Percentiles rank a stretch among this genome's conserved stretches.
Conservation (phyloP, 2,329 filamentous ascomycete genomes). For the Diaporthe citri region DNA sequence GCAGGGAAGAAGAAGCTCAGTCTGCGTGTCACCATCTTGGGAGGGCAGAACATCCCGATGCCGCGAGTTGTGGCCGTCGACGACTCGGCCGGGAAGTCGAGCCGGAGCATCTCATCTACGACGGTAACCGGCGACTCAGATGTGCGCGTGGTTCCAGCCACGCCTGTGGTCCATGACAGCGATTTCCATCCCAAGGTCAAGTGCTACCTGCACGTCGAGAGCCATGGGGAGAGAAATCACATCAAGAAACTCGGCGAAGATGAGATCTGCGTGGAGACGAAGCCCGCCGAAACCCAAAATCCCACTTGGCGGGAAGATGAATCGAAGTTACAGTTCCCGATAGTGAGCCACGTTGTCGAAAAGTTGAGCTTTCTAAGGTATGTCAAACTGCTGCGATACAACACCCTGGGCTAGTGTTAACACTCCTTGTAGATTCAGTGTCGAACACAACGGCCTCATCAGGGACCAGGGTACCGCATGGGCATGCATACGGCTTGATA, state of each 20-base stretch:
- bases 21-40: conserved; percentile 79
- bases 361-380: conserved; percentile 80
- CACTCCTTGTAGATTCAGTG: conserved; percentile 59
- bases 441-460: conserved; percentile 61
- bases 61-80: conserved; percentile 58
- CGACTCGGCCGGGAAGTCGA: conserved; percentile 44
- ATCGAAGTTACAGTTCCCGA: conserved; percentile 68
- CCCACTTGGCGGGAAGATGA: conserved; percentile 71
- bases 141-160: conserved; percentile 44
- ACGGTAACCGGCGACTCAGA: conserved; percentile 45
- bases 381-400: not conserved
- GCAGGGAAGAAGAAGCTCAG: conserved; percentile 69
- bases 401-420: not conserved
- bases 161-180: conserved; percentile 61
- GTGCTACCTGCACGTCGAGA: conserved; percentile 85
- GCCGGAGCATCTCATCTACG: conserved; percentile 47
- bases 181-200: conserved; percentile 80
- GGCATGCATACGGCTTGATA: conserved; percentile 71
- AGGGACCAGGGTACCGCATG: conserved; percentile 60
- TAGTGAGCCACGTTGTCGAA: conserved; percentile 71
- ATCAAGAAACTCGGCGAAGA: conserved; percentile 47
- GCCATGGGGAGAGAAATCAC: conserved; percentile 53
- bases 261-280: conserved; percentile 57
- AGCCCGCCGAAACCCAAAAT: conserved; percentile 67
- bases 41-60: conserved; percentile 77